Percentiles rank a stretch among this genome's conserved stretches.
These are phyloP conservation scores for Plasmodium yoelii DNA, from an alignment of 169 alveolate species.

Conservation along the genomic window DNA sequence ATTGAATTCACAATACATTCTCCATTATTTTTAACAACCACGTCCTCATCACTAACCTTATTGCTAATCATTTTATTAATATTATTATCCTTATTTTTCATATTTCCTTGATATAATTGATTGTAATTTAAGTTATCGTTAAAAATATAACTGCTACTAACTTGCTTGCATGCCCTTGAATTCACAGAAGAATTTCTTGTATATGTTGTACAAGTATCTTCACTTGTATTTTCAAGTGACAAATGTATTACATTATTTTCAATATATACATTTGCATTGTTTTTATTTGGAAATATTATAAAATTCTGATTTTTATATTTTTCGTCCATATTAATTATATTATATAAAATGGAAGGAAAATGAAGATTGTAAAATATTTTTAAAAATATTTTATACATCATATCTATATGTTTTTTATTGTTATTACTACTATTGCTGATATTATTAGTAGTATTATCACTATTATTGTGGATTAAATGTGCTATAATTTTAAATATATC, in stretches of 20 bases:
- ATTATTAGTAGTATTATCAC: neutral
- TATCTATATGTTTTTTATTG: conserved; percentile 39
- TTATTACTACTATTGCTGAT: neutral
- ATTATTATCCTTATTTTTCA: neutral
- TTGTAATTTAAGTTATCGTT: conserved; percentile 1
- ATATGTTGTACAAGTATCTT: conserved; percentile 72
- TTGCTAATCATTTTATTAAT: too few relatives aligned
- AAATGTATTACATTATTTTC: conserved; percentile 70
- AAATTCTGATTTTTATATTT: conserved; percentile 46
- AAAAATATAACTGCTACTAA: neutral
- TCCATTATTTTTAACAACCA: too few relatives aligned
- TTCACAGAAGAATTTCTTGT: conserved; percentile 72
- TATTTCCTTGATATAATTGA: conserved; percentile 12
- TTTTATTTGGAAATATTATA: conserved; percentile 30
- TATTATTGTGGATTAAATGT: conserved; percentile 6
- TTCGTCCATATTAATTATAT: conserved; percentile 25
- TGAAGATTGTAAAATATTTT: conserved; percentile 48
- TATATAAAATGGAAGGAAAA: conserved; percentile 69
- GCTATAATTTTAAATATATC: conserved; percentile 40
- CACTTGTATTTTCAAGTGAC: conserved; percentile 73
- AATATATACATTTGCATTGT: conserved; percentile 37
- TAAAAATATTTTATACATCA: conserved; percentile 23
- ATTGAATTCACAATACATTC: too few relatives aligned
- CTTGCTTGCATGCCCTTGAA: conserved; percentile 9
- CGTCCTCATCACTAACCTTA: too few relatives aligned